Conservation (phyloP, 192 early-diverging fungal species). For the Coemansia sp. region DNA sequence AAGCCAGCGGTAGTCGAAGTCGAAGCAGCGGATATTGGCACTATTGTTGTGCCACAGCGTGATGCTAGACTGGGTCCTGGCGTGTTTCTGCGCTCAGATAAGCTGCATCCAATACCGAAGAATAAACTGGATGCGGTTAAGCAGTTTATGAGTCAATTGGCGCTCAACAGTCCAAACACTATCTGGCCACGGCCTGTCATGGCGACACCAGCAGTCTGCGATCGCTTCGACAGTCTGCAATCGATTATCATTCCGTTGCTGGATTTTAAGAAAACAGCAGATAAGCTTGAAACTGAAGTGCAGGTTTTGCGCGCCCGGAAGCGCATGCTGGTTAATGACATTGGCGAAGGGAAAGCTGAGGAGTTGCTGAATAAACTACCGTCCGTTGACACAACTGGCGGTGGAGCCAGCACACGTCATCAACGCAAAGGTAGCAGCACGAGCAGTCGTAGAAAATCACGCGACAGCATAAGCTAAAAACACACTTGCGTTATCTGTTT, state of each 20-base stretch:
- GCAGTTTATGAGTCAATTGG: slow-evolving; percentile 49
- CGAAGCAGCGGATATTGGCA: slow-evolving; percentile 27
- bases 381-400: slow-evolving; percentile 5
- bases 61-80: slow-evolving; percentile 48
- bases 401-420: slow-evolving; percentile 14
- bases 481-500: too few relatives aligned
- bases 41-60: slow-evolving; percentile 36
- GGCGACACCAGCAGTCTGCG: slow-evolving; percentile 77
- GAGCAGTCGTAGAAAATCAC: slow-evolving; percentile 40
- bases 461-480: slow-evolving; percentile 2
- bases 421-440: slow-evolving; percentile 49
- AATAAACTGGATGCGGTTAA: slow-evolving; percentile 52
- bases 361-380: slow-evolving; percentile 31
- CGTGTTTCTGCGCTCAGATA: slow-evolving; percentile 54
- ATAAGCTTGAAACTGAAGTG: slow-evolving; percentile 77
- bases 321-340: slow-evolving; percentile 38
- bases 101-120: slow-evolving; percentile 50
- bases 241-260: slow-evolving; percentile 71
- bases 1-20: slow-evolving; percentile 24
- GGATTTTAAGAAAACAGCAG: slow-evolving; percentile 79
- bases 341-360: slow-evolving; percentile 38
- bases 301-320: slow-evolving; percentile 51
- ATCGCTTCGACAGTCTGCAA: slow-evolving; percentile 76
- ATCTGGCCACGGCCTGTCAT: slow-evolving; percentile 73
- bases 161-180: slow-evolving; percentile 45